phyloP scores from a whole-genome alignment of 148 eudicot genomes.

The Silene conica region DNA sequence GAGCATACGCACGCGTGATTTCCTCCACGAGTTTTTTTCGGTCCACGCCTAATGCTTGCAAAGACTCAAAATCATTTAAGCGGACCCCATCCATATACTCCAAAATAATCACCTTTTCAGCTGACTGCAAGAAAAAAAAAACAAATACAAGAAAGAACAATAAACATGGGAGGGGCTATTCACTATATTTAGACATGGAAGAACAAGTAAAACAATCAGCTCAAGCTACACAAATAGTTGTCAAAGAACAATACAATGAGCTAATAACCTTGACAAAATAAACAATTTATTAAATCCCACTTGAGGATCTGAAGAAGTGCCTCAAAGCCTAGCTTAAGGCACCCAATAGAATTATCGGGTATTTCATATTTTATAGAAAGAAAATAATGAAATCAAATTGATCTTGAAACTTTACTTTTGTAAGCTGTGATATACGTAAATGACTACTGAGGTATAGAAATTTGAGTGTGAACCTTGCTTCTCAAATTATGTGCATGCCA shows the following conservation, averaged over 20 bases:
- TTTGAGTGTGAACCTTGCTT: not conserved
- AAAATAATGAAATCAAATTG: not conserved
- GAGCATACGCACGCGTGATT: slow-evolving; percentile 95
- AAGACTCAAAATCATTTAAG: slow-evolving; percentile 72
- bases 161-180: not conserved
- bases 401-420: not conserved
- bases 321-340: not conserved
- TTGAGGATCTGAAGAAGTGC: not conserved
- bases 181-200: not conserved
- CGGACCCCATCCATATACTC: slow-evolving; percentile 99
- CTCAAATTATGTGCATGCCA: not conserved
- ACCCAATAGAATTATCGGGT: not conserved
- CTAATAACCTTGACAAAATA: not conserved
- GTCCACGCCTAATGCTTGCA: slow-evolving; percentile 78
- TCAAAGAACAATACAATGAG: not conserved
- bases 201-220: not conserved
- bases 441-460: not conserved
- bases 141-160: slow-evolving; percentile 3
- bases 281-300: not conserved
- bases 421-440: not conserved
- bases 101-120: slow-evolving; percentile 80
- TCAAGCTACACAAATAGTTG: not conserved
- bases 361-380: not conserved
- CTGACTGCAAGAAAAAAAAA: slow-evolving; percentile 48
- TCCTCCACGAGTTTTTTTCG: slow-evolving; percentile 93